Percentiles rank a stretch among this genome's conserved stretches.
These are phyloP conservation scores for Xylaria sp. DNA, from an alignment of 2,329 filamentous ascomycete species.

Conservation along the genomic window DNA sequence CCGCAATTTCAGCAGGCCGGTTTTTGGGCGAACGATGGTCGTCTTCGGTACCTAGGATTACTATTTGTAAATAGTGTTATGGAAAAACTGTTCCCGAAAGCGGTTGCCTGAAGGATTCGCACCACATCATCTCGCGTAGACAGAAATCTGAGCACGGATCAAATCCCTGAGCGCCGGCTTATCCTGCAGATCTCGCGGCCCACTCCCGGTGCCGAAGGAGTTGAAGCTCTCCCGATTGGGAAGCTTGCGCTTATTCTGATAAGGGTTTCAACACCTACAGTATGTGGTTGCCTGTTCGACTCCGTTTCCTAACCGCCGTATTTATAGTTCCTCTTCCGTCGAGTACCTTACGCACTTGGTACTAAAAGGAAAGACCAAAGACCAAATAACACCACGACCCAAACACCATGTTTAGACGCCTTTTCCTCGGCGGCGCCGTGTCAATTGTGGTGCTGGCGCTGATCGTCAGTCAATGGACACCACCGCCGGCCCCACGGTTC, in stretches of 20 bases:
- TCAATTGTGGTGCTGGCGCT: slow-evolving; percentile 2
- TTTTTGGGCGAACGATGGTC: too few relatives aligned
- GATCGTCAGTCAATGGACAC: background rate
- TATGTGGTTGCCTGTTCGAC: too few relatives aligned
- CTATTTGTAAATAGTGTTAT: background rate
- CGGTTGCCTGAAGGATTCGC: too few relatives aligned
- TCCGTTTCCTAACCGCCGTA: background rate
- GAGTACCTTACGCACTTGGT: background rate
- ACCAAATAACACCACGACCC: too few relatives aligned
- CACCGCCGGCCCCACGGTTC: slow-evolving; percentile 5
- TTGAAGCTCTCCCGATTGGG: background rate
- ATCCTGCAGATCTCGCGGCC: background rate
- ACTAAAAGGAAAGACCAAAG: background rate
- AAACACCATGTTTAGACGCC: slow-evolving; percentile 1
- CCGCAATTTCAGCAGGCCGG: background rate
- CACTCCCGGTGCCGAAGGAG: background rate
- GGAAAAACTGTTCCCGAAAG: too few relatives aligned
- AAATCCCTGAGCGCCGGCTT: background rate
- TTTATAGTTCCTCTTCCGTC: background rate
- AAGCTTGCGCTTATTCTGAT: background rate
- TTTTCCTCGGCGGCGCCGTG: background rate
- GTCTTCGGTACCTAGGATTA: too few relatives aligned
- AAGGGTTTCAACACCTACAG: too few relatives aligned
- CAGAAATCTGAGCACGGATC: background rate
- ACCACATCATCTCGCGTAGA: too few relatives aligned